Percentiles rank a stretch among this genome's conserved stretches.
These are phyloP conservation scores for Fusarium sp. DNA, from an alignment of 2,329 filamentous ascomycete species.

Conservation along the genomic window DNA sequence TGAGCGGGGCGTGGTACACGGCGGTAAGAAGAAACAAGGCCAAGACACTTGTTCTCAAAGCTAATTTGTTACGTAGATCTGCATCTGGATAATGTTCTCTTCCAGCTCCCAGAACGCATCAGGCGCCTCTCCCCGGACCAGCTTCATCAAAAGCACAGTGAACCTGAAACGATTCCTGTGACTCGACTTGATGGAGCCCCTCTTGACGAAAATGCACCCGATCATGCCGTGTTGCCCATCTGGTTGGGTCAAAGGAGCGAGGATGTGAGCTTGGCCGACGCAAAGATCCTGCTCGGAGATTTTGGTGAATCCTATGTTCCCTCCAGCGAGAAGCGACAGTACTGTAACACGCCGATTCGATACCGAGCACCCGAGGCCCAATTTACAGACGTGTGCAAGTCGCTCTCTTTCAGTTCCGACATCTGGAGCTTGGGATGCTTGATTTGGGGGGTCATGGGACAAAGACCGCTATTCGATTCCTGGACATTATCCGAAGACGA, in stretches of 20 bases:
- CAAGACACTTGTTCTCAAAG: background rate
- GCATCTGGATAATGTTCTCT: constrained; percentile 41
- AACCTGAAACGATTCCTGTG: constrained; percentile 35
- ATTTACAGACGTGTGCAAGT: constrained; percentile 37
- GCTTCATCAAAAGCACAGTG: constrained; percentile 32
- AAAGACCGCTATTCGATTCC: constrained; percentile 43
- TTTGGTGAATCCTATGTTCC: constrained; percentile 44
- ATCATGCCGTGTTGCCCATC: constrained; percentile 38
- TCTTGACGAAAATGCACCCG: constrained; percentile 36
- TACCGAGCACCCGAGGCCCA: constrained; percentile 40
- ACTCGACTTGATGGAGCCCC: constrained; percentile 42
- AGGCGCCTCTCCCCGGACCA: constrained; percentile 31
- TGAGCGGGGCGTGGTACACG: constrained; percentile 40
- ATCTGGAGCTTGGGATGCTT: constrained; percentile 44
- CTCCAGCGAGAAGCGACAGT: constrained; percentile 26
- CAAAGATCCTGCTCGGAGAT: constrained; percentile 39
- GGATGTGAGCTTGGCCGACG: constrained; percentile 34
- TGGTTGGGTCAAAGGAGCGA: constrained; percentile 43
- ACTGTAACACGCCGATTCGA: constrained; percentile 41
- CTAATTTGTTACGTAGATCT: constrained; percentile 26
- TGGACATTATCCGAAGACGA: constrained; percentile 38
- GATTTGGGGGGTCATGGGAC: constrained; percentile 41
- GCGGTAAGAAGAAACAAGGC: constrained; percentile 16
- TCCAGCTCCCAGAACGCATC: constrained; percentile 40
- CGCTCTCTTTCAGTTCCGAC: constrained; percentile 40